Conservation (phyloP, 805 yeast genomes). For the Allodekkera sacchari region DNA sequence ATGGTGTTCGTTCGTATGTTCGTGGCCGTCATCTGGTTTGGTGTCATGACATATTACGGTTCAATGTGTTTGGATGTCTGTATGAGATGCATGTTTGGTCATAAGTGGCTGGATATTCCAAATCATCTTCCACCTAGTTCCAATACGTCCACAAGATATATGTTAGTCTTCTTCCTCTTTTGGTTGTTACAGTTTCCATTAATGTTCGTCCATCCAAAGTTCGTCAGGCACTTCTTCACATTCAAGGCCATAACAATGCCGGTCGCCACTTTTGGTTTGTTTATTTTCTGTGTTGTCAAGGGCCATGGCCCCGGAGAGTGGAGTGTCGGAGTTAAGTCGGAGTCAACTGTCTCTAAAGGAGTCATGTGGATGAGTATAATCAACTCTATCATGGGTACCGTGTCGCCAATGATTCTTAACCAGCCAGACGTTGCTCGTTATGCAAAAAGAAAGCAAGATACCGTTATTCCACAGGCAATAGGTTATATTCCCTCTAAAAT, state of each 20-base stretch:
- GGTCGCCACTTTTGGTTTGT: constrained; percentile 23
- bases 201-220: constrained; percentile 36
- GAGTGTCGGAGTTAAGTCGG: constrained; percentile 15
- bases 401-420: constrained; percentile 21
- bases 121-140: constrained; percentile 31
- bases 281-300: constrained; percentile 19
- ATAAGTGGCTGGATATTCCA: constrained; percentile 29
- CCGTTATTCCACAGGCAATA: constrained; percentile 18
- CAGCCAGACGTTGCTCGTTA: constrained; percentile 23
- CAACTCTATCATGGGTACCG: constrained; percentile 17
- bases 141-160: constrained; percentile 32
- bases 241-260: constrained; percentile 24
- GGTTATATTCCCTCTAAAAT: constrained; percentile 31
- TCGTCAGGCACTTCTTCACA: constrained; percentile 19
- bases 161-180: constrained; percentile 36
- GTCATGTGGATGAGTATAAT: constrained; percentile 12
- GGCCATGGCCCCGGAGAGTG: constrained; percentile 29
- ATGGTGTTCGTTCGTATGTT: constrained; percentile 37
- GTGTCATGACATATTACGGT: constrained; percentile 38
- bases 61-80: constrained; percentile 34
- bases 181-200: constrained; percentile 34
- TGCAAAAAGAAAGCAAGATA: constrained; percentile 10
- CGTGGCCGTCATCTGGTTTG: constrained; percentile 38
- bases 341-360: too few species aligned
- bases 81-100: constrained; percentile 26